Evolutionary conservation across 2,329 filamentous ascomycete genomes (phyloP).

Genomic region (Colletotrichum neosansevieriae): DNA sequence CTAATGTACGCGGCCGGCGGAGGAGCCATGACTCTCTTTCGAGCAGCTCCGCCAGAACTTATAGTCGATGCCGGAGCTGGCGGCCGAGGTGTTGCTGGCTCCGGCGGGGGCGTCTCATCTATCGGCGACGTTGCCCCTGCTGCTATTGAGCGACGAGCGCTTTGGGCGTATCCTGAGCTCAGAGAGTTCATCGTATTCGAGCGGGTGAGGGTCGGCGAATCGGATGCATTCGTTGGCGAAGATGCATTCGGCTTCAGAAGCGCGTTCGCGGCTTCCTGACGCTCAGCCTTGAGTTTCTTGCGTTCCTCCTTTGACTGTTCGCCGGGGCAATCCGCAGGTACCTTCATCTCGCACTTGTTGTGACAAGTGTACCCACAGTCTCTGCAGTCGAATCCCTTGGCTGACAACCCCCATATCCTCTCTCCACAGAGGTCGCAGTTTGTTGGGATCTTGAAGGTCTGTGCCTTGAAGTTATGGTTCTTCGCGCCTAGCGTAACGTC

Average conservation of each 20-base stretch:
- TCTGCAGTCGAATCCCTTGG: constrained; percentile 95
- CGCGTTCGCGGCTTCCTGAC: constrained; percentile 82
- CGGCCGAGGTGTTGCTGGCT: constrained; percentile 50
- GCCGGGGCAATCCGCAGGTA: constrained; percentile 93
- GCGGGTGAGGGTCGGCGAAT: constrained; percentile 77
- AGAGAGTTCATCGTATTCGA: constrained; percentile 92
- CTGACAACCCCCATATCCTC: constrained; percentile 95
- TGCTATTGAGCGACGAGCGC: constrained; percentile 80
- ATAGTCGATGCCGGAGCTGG: constrained; percentile 35
- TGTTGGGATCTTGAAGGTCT: constrained; percentile 98
- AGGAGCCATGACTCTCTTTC: constrained; percentile 84
- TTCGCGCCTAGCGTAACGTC: constrained; percentile 93
- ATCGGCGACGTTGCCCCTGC: constrained; percentile 66
- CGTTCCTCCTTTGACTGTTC: constrained; percentile 94
- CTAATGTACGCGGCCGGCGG: constrained; percentile 86
- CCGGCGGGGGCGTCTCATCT: constrained; percentile 58
- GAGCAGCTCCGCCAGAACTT: constrained; percentile 47
- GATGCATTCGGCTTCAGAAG: constrained; percentile 59
- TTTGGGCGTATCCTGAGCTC: constrained; percentile 87
- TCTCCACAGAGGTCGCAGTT: constrained; percentile 98
- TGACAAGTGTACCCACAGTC: constrained; percentile 99
- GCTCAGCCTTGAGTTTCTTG: constrained; percentile 90
- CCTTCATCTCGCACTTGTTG: constrained; percentile 99
- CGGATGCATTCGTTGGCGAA: constrained; percentile 60
- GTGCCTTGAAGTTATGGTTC: constrained; percentile 98